phyloP scores from a whole-genome alignment of 176 grass and related monocot species.

The Elaeis guineensis region DNA sequence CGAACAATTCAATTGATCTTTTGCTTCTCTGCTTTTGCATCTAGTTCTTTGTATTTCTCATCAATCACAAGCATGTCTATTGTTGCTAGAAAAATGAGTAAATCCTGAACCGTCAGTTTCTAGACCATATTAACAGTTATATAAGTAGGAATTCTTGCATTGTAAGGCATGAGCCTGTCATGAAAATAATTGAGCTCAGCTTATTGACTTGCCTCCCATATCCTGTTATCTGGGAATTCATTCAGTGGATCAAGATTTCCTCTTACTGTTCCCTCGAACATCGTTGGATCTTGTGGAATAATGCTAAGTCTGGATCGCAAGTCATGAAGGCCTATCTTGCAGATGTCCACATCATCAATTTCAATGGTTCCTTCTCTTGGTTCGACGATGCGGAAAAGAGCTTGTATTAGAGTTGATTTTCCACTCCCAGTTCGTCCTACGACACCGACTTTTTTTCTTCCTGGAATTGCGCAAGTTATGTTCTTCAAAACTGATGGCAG shows the following conservation, averaged over 20 bases:
- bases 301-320: constrained; percentile 80
- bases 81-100: too few species aligned
- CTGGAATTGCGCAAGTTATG: constrained; percentile 83
- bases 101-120: too few species aligned
- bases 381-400: constrained; percentile 80
- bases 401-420: constrained; percentile 90
- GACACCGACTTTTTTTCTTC: constrained; percentile 81
- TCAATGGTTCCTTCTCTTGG: constrained; percentile 67
- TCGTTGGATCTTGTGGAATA: constrained; percentile 89
- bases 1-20: too few species aligned
- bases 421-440: constrained; percentile 89
- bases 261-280: constrained; percentile 86
- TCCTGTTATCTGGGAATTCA: constrained; percentile 54
- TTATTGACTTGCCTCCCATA: constrained; percentile 73
- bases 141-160: too few species aligned
- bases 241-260: constrained; percentile 87
- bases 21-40: too few species aligned
- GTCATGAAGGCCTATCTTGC: constrained; percentile 83
- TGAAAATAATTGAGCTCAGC: too few species aligned
- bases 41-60: too few species aligned
- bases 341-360: constrained; percentile 80
- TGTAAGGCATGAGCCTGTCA: too few species aligned
- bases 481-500: constrained; percentile 84
- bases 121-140: too few species aligned
- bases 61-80: too few species aligned